These are phyloP conservation scores for Annulohypoxylon nitens DNA, from an alignment of 495 filamentous ascomycete genomes.

Conservation along the genomic window DNA sequence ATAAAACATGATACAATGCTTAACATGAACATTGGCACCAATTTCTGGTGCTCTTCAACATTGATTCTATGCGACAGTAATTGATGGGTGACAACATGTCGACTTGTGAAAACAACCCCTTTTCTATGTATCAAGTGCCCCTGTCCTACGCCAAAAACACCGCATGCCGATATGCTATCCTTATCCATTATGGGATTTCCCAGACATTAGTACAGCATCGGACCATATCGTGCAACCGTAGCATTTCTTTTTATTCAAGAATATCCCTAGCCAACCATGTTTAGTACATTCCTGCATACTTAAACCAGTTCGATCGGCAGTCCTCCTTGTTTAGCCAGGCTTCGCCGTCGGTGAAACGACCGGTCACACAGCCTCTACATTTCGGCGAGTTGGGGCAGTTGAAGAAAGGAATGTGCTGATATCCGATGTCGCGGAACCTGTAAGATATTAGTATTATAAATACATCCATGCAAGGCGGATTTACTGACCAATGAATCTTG, in stretches of 20 bases:
- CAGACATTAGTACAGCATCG: conserved; percentile 46
- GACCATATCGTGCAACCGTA: conserved; percentile 40
- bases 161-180: conserved; percentile 44
- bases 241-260: conserved; percentile 36
- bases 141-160: conserved; percentile 46
- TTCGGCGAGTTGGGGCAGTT: conserved; percentile 98
- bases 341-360: conserved; percentile 89
- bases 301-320: conserved; percentile 97
- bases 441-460: conserved; percentile 24
- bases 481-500: conserved; percentile 92
- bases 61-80: conserved; percentile 24
- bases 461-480: conserved; percentile 12
- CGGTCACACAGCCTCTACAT: conserved; percentile 88
- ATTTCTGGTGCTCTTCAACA: conserved; percentile 25
- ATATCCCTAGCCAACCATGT: not conserved
- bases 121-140: conserved; percentile 41
- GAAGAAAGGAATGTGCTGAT: conserved; percentile 98
- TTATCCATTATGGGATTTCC: conserved; percentile 42
- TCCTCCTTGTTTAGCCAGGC: conserved; percentile 88
- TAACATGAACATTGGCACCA: conserved; percentile 24
- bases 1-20: conserved; percentile 22
- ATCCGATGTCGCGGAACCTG: conserved; percentile 99
- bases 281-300: conserved; percentile 86
- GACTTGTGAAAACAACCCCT: conserved; percentile 35
- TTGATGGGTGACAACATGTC: conserved; percentile 26